Conservation (phyloP, 495 filamentous ascomycete genomes). For the Cairneyella variabilis region DNA sequence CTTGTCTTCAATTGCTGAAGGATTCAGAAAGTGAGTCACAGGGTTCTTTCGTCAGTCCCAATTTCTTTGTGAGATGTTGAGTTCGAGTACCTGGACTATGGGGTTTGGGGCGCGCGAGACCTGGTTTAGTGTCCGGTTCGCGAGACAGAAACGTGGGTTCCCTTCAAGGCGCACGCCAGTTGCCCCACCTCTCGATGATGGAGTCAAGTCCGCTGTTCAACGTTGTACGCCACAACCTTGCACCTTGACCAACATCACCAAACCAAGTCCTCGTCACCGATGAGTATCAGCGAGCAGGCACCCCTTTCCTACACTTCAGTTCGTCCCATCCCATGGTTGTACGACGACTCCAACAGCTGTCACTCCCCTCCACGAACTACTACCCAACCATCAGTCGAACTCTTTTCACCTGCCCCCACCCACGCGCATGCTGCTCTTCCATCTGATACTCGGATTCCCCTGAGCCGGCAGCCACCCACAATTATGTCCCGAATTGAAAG, state of each 20-base stretch:
- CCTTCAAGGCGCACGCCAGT: conserved; percentile 14
- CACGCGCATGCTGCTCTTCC: neutral
- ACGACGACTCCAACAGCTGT: neutral
- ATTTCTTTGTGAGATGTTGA: conserved; percentile 1
- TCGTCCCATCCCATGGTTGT: conserved; percentile 6
- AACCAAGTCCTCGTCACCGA: neutral
- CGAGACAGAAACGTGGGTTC: conserved; percentile 17
- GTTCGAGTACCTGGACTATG: neutral
- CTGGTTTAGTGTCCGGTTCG: conserved; percentile 12
- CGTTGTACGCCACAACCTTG: conserved; percentile 16
- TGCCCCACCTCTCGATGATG: conserved; percentile 13
- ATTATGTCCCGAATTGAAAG: neutral
- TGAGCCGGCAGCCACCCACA: neutral
- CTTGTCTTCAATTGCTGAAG: neutral
- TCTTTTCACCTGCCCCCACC: neutral
- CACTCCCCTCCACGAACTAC: no score
- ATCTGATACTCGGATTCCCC: conserved; percentile 9
- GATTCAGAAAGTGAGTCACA: conserved; percentile 9
- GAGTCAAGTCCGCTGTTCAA: conserved; percentile 10
- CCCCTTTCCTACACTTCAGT: neutral
- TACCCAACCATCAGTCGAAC: conserved; percentile 8
- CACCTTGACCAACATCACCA: conserved; percentile 5
- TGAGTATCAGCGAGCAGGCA: conserved; percentile 1
- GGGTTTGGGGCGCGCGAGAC: neutral
- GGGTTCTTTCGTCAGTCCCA: neutral